These are phyloP conservation scores for Ogataea minuta DNA, from an alignment of 805 yeast species.

Conservation along the genomic window DNA sequence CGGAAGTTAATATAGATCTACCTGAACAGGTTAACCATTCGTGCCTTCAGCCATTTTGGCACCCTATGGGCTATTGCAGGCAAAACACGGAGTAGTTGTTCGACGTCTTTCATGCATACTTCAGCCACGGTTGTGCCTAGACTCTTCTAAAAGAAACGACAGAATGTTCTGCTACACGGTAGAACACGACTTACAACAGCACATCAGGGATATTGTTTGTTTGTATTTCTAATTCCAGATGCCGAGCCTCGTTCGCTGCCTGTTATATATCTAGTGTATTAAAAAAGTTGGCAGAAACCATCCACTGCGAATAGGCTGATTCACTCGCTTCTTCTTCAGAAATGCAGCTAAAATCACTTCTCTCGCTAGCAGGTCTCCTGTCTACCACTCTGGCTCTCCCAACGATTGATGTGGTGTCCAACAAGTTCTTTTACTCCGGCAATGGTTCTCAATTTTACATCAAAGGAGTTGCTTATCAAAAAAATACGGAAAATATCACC, in stretches of 20 bases:
- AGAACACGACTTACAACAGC: constrained; percentile 1
- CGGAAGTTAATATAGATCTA: too few species aligned
- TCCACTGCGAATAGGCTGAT: background rate
- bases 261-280: constrained; percentile 1
- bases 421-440: constrained; percentile 69
- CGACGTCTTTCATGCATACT: background rate
- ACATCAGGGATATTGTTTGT: constrained; percentile 4
- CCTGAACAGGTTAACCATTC: too few species aligned
- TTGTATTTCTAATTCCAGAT: background rate
- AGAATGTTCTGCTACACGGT: constrained; percentile 12
- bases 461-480: constrained; percentile 87
- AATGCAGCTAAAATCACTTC: constrained; percentile 15
- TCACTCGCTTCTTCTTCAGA: background rate
- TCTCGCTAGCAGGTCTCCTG: constrained; percentile 17
- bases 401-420: constrained; percentile 62
- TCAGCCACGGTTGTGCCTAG: constrained; percentile 6
- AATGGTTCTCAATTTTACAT: constrained; percentile 83
- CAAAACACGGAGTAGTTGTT: background rate
- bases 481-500: constrained; percentile 49
- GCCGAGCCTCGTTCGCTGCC: constrained; percentile 2
- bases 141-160: constrained; percentile 10
- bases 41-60: too few species aligned
- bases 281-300: background rate
- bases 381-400: constrained; percentile 36
- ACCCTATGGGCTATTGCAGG: background rate